Base-by-base conservation (phyloP, 805 yeast genomes). In the Saccharomycopsis lassenensis region DNA sequence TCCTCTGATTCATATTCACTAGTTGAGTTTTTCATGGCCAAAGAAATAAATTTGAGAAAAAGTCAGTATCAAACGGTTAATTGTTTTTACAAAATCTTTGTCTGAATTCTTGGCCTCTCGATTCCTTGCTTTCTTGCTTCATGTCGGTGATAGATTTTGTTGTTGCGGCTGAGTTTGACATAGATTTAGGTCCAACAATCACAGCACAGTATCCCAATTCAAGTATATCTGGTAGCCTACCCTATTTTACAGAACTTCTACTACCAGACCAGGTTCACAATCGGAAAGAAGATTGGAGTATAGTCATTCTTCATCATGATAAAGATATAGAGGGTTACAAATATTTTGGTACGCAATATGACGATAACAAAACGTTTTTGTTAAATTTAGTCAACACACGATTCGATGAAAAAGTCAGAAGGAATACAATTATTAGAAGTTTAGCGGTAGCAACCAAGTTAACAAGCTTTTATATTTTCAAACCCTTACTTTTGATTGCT, bases 141-240 rank as follows among this genome's bases (percentile, higher is more conserved):
- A 10, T n/a, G 11, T n/a, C 25, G 18, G 18, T 18, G n/a, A 27
- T 26, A 19, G 22, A 69, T 36, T 77, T 65, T 49, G 64, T 79
- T 16, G 48, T 84, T 22, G 66, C 85, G 4, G 81, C 89, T 1
- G 87, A 81, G 56, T 86, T 85, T 53, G 91, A 85, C 52, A 73
- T 77, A 44, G 77, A 71, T 48, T 63, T 72, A 37, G 95, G 95
- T 0, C 77, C 91, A 0, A 61, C 70, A 3, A 56, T 85, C 22
- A 61, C 62, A 35, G 69, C 70, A 45, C 86, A 77, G 48, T 64
- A 68, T 35, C 89, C 93, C 0, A 40, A 48, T 10, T 51, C 48
- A 31, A n/a, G n/a, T n/a, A 52, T 61, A 3, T 56, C 69, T 1
- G 63, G 64, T 5, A 37, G 31, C 14, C 25, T 65, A 31, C 54